Evolutionary conservation across 2,329 filamentous ascomycete species (phyloP).

Genomic region (Stachybotrys chartarum): DNA sequence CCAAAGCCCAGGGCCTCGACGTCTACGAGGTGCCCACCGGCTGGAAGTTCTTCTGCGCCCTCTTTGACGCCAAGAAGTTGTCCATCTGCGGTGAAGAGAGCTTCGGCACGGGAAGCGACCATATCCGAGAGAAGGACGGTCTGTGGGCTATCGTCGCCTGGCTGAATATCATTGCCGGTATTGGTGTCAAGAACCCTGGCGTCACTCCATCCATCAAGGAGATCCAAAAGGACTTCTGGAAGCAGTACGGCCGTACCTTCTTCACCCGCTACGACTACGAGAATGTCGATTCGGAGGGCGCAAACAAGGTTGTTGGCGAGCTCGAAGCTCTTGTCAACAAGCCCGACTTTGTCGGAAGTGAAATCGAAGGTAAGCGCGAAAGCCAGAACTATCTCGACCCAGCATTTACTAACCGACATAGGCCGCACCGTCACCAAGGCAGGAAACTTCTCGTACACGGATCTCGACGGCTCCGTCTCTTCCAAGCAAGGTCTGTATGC

Average conservation of each 20-base stretch:
- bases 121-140: slow-evolving; percentile 98
- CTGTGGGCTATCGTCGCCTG: slow-evolving; percentile 96
- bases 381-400: background rate
- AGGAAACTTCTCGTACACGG: slow-evolving; percentile 96
- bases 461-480: slow-evolving; percentile 93
- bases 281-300: slow-evolving; percentile 83
- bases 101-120: slow-evolving; percentile 96
- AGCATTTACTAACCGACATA: slow-evolving; percentile 20
- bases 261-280: slow-evolving; percentile 99
- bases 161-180: slow-evolving; percentile 96
- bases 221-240: slow-evolving; percentile 97
- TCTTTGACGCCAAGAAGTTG: slow-evolving; percentile 91
- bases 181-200: slow-evolving; percentile 72
- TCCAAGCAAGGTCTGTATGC: slow-evolving; percentile 95
- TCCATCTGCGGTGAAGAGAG: slow-evolving; percentile 98
- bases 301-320: slow-evolving; percentile 80
- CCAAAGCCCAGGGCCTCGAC: slow-evolving; percentile 84
- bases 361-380: slow-evolving; percentile 54
- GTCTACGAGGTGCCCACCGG: slow-evolving; percentile 97
- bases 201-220: slow-evolving; percentile 87
- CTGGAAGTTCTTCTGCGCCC: slow-evolving; percentile 98
- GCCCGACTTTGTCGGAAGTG: slow-evolving; percentile 70
- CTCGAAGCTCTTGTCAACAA: slow-evolving; percentile 73
- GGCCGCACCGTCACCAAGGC: slow-evolving; percentile 79
- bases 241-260: slow-evolving; percentile 91